Base-by-base conservation (phyloP, 768 basidiomycete species). In the Infundibulicybe gibba region DNA sequence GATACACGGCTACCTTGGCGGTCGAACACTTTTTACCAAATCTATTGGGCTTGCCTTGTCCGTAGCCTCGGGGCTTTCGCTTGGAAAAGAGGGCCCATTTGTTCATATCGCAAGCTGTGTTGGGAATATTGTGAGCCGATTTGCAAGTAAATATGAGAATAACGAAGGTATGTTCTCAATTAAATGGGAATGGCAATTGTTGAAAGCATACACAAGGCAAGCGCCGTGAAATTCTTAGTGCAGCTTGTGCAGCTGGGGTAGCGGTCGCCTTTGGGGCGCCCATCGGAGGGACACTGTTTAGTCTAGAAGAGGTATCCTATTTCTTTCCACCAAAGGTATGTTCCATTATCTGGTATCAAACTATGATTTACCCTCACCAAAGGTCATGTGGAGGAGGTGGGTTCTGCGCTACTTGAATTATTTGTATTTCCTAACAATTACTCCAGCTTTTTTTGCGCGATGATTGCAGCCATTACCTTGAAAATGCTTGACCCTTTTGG, bases 241-340 rank as follows among this genome's bases (percentile, higher is more conserved):
- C 97, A 10, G 94, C 94, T 21, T 91, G 93, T 61, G 97, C 95
- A 5, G 97, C 97, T 17, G 97, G 97, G 21, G 97, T 99, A 10
- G 90, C 95, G 5, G 95, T 98, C 19, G 91, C 94, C 0, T 97
- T 98, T 59, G 95, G 95, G 40, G 94, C 95, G 0, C 97, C 97
- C 1, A 90, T 99, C 40, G 95, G 92, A 17, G 92, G 93, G 11
- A 92, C 90, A 1, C 62, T 95, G 43, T 95, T 95, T 64, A 91
- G 91, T 53, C 67, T 97, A 54, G 95, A 98, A 65, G 95, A 98
- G 63, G 94, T 95, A 5, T 90, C 88, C 3, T 95, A 95, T 62
- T 98, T 90, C 67, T 98, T 97, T 63, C 97, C 95, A 11, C 87
- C 94, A 0, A 97, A 97, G 74, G 88, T 83, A 48, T 19, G 54